A percentile compares a stretch with the other conserved stretches of the same genome.
Conservation (phyloP, 2,329 filamentous ascomycete genomes). For the Ceratocystis diversiconidia region DNA sequence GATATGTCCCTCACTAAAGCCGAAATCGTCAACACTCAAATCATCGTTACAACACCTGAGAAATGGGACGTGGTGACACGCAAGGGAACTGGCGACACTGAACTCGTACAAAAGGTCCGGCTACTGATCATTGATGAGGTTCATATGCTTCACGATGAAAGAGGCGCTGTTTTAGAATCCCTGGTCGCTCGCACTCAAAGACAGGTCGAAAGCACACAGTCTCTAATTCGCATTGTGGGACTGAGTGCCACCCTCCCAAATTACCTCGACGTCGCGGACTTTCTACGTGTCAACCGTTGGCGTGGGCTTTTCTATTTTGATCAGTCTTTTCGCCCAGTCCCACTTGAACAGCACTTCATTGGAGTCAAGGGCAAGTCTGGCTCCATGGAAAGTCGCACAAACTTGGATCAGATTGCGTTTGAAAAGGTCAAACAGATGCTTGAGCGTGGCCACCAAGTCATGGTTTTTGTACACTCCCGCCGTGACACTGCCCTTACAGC, state of each 20-base stretch:
- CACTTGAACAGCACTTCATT: conserved; percentile 91
- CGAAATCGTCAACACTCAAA: conserved; percentile 89
- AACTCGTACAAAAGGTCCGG: conserved; percentile 92
- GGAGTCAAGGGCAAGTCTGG: conserved; percentile 87
- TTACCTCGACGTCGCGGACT: conserved; percentile 91
- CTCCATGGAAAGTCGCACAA: conserved; percentile 68
- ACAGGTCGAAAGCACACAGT: conserved; percentile 96
- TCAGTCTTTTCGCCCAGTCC: conserved; percentile 85
- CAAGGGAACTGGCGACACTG: conserved; percentile 93
- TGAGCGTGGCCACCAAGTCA: conserved; percentile 81
- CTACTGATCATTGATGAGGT: conserved; percentile 97
- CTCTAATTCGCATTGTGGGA: conserved; percentile 87
- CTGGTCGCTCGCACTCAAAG: conserved; percentile 87
- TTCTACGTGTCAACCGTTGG: conserved; percentile 86
- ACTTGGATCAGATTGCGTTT: conserved; percentile 73
- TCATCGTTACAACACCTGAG: conserved; percentile 96
- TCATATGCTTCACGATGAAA: conserved; percentile 97
- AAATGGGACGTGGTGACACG: conserved; percentile 99
- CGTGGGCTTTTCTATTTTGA: conserved; percentile 96
- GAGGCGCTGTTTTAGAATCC: conserved; percentile 89
- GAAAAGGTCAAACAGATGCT: conserved; percentile 95
- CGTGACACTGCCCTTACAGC: conserved; percentile 88
- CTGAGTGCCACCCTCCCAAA: conserved; percentile 93
- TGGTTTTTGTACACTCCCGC: conserved; percentile 97
- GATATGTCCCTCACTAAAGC: conserved; percentile 98